These are phyloP conservation scores for Pachysolen tannophilus DNA, from an alignment of 805 yeast genomes.

Conservation along the genomic window DNA sequence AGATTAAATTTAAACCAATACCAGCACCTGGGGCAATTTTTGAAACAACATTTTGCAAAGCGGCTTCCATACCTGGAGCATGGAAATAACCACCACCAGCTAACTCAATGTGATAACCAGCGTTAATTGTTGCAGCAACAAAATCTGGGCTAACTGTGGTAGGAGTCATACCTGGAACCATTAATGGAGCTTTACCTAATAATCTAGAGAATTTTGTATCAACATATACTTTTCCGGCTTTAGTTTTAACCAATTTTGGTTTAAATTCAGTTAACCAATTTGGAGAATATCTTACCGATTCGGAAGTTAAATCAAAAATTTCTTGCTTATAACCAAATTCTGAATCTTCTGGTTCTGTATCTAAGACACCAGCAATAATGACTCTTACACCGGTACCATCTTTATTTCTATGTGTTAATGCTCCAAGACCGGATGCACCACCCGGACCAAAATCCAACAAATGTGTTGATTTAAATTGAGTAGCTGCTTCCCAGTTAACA, in stretches of 20 bases:
- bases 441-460: conserved; percentile 98
- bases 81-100: conserved; percentile 98
- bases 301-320: conserved; percentile 62
- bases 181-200: conserved; percentile 89
- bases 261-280: conserved; percentile 87
- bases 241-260: conserved; percentile 77
- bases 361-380: conserved; percentile 89
- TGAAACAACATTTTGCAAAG: conserved; percentile 65
- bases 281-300: conserved; percentile 69
- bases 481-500: conserved; percentile 92
- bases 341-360: conserved; percentile 54
- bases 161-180: conserved; percentile 99
- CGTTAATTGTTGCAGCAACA: conserved; percentile 87
- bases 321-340: conserved; percentile 97
- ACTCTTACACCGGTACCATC: conserved; percentile 98
- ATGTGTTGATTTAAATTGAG: conserved; percentile 76
- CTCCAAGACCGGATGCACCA: conserved; percentile 95
- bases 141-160: conserved; percentile 92
- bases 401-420: conserved; percentile 92
- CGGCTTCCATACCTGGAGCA: conserved; percentile 61
- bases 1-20: conserved; percentile 84
- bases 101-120: conserved; percentile 95
- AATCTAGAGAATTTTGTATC: conserved; percentile 92
- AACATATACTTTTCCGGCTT: conserved; percentile 67
- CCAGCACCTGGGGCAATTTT: conserved; percentile 80